These are phyloP conservation scores for Rhodotorula graminis DNA, from an alignment of 768 basidiomycete species.

Conservation along the genomic window DNA sequence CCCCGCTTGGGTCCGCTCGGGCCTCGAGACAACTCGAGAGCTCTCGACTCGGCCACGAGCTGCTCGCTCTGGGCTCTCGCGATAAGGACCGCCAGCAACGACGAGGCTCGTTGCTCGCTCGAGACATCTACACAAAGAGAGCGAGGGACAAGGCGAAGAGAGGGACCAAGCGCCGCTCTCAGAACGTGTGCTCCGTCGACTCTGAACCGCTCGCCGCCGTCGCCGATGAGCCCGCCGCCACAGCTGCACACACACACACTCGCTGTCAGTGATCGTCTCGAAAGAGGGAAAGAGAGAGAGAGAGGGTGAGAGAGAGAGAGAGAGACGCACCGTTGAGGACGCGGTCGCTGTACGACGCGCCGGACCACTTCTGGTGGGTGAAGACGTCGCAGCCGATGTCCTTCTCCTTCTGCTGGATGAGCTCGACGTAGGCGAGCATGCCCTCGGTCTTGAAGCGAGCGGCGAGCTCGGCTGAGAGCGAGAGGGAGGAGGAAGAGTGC, in stretches of 20 bases:
- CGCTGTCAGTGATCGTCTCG: neutral
- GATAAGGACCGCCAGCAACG: too few relatives aligned
- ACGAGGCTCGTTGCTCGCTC: too few relatives aligned
- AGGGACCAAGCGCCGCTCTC: neutral
- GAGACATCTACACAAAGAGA: too few relatives aligned
- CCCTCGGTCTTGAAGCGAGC: constrained; percentile 78
- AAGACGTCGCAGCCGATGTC: constrained; percentile 92
- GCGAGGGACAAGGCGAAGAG: too few relatives aligned
- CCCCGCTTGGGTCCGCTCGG: too few relatives aligned
- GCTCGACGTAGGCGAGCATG: constrained; percentile 98
- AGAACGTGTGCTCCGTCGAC: constrained; percentile 81
- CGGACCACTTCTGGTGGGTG: constrained; percentile 94
- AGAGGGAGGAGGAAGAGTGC: too few relatives aligned
- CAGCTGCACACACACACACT: constrained; percentile 45
- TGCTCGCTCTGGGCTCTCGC: too few relatives aligned
- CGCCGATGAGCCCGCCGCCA: constrained; percentile 82
- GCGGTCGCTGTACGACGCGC: constrained; percentile 82
- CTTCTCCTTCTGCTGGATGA: constrained; percentile 85
- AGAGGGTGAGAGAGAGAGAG: neutral
- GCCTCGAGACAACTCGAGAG: too few relatives aligned
- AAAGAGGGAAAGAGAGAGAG: too few relatives aligned
- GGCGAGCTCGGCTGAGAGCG: constrained; percentile 62
- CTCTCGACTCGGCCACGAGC: too few relatives aligned
- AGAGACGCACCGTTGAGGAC: constrained; percentile 61
- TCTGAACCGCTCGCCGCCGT: constrained; percentile 78